phyloP scores from a whole-genome alignment of 192 early-diverging fungal species.

The Coemansia sp. region DNA sequence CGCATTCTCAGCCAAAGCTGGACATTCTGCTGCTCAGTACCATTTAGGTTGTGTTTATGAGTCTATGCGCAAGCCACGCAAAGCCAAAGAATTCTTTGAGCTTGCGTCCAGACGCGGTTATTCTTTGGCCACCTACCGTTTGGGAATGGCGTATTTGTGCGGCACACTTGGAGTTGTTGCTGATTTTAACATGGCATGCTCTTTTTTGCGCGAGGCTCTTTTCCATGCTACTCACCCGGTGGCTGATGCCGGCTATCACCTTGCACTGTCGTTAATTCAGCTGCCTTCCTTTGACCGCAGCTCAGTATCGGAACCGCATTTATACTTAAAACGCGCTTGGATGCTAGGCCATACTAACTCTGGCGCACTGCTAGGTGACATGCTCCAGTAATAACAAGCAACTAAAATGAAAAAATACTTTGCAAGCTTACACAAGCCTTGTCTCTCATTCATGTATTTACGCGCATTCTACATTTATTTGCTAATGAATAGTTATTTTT shows the following conservation, averaged over 20 bases:
- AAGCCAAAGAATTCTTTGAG: slow-evolving; percentile 46
- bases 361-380: slow-evolving; percentile 44
- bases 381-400: slow-evolving; percentile 22
- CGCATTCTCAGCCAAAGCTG: slow-evolving; percentile 26
- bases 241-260: slow-evolving; percentile 49
- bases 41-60: slow-evolving; percentile 40
- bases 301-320: slow-evolving; percentile 40
- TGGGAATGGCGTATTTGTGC: slow-evolving; percentile 51
- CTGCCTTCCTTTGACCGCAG: slow-evolving; percentile 44
- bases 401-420: background rate
- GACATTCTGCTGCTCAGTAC: slow-evolving; percentile 36
- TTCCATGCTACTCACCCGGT: slow-evolving; percentile 50
- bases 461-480: slow-evolving; percentile 5
- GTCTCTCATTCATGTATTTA: slow-evolving; percentile 5
- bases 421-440: background rate
- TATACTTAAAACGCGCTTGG: slow-evolving; percentile 52
- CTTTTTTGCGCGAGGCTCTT: slow-evolving; percentile 46
- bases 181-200: slow-evolving; percentile 52
- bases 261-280: slow-evolving; percentile 50
- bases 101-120: slow-evolving; percentile 39
- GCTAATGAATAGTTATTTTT: background rate
- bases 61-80: slow-evolving; percentile 25
- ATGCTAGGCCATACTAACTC: slow-evolving; percentile 43
- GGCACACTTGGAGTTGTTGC: slow-evolving; percentile 43
- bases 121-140: slow-evolving; percentile 39